Percentiles rank a stretch among this genome's conserved stretches.
Conservation (phyloP, 768 basidiomycete genomes). For the Boletus eberwhitei region DNA sequence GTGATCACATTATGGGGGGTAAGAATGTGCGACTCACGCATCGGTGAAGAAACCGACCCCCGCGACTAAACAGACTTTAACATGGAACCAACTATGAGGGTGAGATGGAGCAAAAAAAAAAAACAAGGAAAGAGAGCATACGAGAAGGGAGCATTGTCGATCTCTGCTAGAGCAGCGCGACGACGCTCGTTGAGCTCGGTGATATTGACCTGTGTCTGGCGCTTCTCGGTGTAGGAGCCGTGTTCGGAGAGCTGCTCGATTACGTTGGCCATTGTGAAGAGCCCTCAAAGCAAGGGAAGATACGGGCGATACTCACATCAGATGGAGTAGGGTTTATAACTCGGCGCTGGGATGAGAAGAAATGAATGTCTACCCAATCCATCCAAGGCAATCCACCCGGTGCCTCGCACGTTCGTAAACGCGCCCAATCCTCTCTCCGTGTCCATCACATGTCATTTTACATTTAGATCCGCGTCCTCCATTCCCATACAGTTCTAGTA, state of each 20-base stretch:
- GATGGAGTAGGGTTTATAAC: constrained; percentile 7
- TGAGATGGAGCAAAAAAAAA: not conserved
- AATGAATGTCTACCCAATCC: no score
- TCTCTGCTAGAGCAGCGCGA: constrained; percentile 76
- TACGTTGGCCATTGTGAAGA: constrained; percentile 17
- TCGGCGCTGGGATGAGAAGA: not conserved
- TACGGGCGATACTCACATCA: not conserved
- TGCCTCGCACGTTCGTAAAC: constrained; percentile 32
- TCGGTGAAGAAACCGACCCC: constrained; percentile 93
- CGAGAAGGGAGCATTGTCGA: constrained; percentile 87
- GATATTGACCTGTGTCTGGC: constrained; percentile 22
- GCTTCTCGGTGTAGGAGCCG: constrained; percentile 30
- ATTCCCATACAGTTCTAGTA: not conserved
- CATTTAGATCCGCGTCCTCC: not conserved
- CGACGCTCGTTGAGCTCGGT: constrained; percentile 63
- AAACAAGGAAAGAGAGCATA: constrained; percentile 34
- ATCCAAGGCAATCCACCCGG: not conserved
- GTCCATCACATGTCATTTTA: not conserved
- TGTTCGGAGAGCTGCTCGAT: constrained; percentile 28
- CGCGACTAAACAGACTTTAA: constrained; percentile 65
- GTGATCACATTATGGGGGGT: not conserved
- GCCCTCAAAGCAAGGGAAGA: not conserved
- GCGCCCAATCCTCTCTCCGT: constrained; percentile 1
- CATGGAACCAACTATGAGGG: constrained; percentile 70
- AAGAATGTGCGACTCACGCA: constrained; percentile 43